phyloP scores from a whole-genome alignment of 768 basidiomycete species.

The Dendrothele bispora region DNA sequence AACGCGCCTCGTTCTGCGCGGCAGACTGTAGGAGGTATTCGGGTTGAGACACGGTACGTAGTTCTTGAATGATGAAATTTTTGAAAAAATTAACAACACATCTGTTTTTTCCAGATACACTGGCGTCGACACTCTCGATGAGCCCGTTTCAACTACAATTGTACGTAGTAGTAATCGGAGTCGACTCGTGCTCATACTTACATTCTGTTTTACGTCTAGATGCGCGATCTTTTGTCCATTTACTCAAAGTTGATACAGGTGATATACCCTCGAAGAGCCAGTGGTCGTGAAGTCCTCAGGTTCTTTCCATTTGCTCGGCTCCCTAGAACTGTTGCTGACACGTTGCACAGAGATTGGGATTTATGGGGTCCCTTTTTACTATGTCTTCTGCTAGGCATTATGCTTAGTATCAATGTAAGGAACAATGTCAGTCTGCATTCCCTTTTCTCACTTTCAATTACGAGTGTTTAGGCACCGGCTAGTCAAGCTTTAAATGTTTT shows the following conservation, averaged over 20 bases:
- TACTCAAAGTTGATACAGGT: conserved; percentile 94
- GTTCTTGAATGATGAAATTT: not conserved
- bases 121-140: conserved; percentile 88
- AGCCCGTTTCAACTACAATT: conserved; percentile 87
- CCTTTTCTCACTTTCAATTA: not conserved
- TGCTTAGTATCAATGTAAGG: conserved; percentile 81
- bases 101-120: conserved; percentile 51
- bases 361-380: conserved; percentile 94
- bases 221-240: conserved; percentile 86
- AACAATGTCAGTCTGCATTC: not conserved
- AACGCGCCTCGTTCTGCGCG: conserved; percentile 43
- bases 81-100: not conserved
- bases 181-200: conserved; percentile 11
- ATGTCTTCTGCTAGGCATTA: conserved; percentile 75
- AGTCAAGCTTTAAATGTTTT: conserved; percentile 87
- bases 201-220: conserved; percentile 43
- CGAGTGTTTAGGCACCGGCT: conserved; percentile 66
- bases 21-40: conserved; percentile 80
- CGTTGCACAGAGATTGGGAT: conserved; percentile 82
- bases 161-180: conserved; percentile 43
- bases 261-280: conserved; percentile 77
- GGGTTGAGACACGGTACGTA: conserved; percentile 82
- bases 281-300: conserved; percentile 81
- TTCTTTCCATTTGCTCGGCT: conserved; percentile 26
- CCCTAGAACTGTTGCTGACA: conserved; percentile 3